phyloP scores from a whole-genome alignment of 2,329 filamentous ascomycete genomes.

The Trichoderma sp. region DNA sequence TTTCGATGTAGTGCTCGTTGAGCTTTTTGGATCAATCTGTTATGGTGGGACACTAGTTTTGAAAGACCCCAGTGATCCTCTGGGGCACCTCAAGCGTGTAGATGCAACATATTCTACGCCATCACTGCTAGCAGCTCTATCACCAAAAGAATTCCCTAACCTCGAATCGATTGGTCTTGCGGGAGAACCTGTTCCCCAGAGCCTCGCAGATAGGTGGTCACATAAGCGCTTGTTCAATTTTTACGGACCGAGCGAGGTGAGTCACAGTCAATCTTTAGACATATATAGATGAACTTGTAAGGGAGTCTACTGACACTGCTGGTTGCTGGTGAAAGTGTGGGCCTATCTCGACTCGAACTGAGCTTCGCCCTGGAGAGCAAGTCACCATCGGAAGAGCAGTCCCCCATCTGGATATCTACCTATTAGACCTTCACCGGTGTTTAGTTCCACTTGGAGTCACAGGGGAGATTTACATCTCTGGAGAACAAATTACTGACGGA shows the following conservation, averaged over 20 bases:
- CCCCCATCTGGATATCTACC: not conserved
- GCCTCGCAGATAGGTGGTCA: not conserved
- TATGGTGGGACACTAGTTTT: not conserved
- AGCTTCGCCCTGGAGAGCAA: not conserved
- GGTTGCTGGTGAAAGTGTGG: not conserved
- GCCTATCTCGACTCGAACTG: not conserved
- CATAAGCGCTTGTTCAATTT: conserved; percentile 3
- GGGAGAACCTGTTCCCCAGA: not conserved
- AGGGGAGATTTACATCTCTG: not conserved
- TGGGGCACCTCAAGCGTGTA: not conserved
- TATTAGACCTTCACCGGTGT: not conserved
- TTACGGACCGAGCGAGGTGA: conserved; percentile 6
- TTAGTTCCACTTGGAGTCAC: not conserved
- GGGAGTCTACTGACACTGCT: not conserved
- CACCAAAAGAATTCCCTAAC: not conserved
- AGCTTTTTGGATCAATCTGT: not conserved
- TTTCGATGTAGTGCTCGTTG: not conserved
- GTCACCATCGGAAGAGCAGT: not conserved
- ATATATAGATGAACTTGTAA: not conserved
- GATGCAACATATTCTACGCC: not conserved
- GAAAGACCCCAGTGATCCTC: not conserved
- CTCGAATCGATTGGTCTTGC: conserved; percentile 1
- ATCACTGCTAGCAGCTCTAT: not conserved
- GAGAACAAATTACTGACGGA: not conserved
- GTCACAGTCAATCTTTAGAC: not conserved